Base-by-base conservation (phyloP, 1,284 basidiomycete genomes). In the Cryptococcus depauperatus region DNA sequence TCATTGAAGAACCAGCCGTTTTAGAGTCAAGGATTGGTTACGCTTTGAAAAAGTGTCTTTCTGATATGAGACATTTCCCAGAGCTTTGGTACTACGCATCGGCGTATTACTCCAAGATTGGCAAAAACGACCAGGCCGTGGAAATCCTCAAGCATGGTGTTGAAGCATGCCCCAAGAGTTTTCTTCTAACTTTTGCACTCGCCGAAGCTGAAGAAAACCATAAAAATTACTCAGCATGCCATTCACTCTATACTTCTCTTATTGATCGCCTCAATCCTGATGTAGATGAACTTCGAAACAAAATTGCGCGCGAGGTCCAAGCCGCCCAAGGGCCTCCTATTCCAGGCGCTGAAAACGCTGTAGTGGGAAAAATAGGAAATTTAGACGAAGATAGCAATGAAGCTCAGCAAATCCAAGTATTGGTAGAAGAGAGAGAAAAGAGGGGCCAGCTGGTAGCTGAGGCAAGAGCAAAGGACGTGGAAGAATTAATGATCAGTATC, bases 51-150 rank as follows among this genome's bases (percentile, higher is more conserved):
- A 91, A 93, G 55, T 68, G 71, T 75, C 87, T 52, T 82, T 89
- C 57, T 76, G 84, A 66, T 50, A 88, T 97, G 85, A 78, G 92
- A 35, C 98, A 89, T 72, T 97, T 85, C 67, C 82, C 87, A 5
- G 95, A 98, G 67, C 82, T 97, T 39, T 96, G 91, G 92, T 92
- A 87, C 67, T 86, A 93, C 78, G 86, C 89, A 2, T 88, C 85
- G 56, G 79, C 76, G 16, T 93, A 87, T 80, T 82, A 82, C 35
- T 74, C 77, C 44, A 78, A 76, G 35, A 73, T 81, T n/a, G 83
- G 83, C 41, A 85, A 84, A 64, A 71, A 75, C 5, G 90, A 95
- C 9, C 90, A 97, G 56, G 88, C 86, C 0, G 61, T 82, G 11
- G 76, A 77, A n/a, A 80, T 88, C 44, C 76, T 96, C 44, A 85